Base-by-base conservation (phyloP, 495 filamentous ascomycete species). In the Neurospora sp. region DNA sequence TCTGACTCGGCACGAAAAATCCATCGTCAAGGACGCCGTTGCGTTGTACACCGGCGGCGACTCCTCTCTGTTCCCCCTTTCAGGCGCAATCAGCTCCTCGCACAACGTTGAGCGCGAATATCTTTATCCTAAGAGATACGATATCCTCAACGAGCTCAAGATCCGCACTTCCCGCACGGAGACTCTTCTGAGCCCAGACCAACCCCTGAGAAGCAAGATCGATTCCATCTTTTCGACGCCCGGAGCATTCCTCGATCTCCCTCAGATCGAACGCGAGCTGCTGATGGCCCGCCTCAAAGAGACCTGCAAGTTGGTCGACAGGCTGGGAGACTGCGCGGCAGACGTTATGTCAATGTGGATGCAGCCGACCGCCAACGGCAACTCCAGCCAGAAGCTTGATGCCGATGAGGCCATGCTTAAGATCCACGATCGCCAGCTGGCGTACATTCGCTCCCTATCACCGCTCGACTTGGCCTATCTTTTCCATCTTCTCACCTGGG, bases 11-110 rank as follows among this genome's bases (percentile, higher is more conserved):
- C 73, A 83, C 54, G 62, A 84, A 44, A 71, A 16, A 0, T 81
- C 78, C 1, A 71, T 83, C 20, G 71, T 74, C 37, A 73, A 98
- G 23, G 5, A 8, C 16, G 70, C 23, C 7, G 31, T 27, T 39
- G 14, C 54, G 41, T 8, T 2, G 37, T 18, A 71, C 31, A 18
- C 70, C 16, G 9, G 6, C 1, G 12, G 12, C 12, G 54, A 62
- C 7, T 31, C 54, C 23, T 76, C 76, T 39, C n/a, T 35, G 12
- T 2, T 42, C 3, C 73, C 76, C 0, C 76, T 77, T 9, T 11
- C 11, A 0, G 76, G 78, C 35, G 71, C 75, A 5, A 39, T 78
- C 2, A 41, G 82, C 11, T 80, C 81, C 0, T 80, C 81, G 0
- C 72, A 72, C 62, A 18, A 10, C 3, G 69, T 27, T 0, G 27